These are phyloP conservation scores for Ceratobasidium sp. DNA, from an alignment of 1,284 basidiomycete genomes.

Conservation along the genomic window DNA sequence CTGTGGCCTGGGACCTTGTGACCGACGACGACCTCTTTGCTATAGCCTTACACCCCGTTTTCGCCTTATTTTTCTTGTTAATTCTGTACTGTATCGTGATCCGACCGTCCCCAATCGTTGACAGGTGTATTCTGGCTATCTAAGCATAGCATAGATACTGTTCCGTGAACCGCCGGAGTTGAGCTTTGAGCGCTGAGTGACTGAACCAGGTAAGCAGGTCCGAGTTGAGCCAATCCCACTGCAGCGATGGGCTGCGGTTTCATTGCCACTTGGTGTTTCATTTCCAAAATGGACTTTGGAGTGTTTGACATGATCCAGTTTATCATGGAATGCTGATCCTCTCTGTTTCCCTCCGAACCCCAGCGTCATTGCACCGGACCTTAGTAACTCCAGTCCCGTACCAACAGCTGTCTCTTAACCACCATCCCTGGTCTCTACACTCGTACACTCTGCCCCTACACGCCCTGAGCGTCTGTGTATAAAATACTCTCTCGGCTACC, in stretches of 20 bases:
- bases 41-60: background rate
- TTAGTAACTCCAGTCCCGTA: slow-evolving; percentile 29
- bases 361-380: slow-evolving; percentile 32
- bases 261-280: slow-evolving; percentile 1
- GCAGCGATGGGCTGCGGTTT: slow-evolving; percentile 7
- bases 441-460: background rate
- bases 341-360: slow-evolving; percentile 1
- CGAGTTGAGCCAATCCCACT: background rate
- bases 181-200: slow-evolving; percentile 8
- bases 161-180: background rate
- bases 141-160: background rate
- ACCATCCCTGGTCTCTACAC: background rate
- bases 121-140: background rate
- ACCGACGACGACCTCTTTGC: background rate
- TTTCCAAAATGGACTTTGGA: slow-evolving; percentile 16
- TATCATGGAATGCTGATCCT: slow-evolving; percentile 23
- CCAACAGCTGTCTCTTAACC: slow-evolving; percentile 18
- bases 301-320: slow-evolving; percentile 36
- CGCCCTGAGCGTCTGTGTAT: slow-evolving; percentile 1
- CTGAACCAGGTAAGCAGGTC: slow-evolving; percentile 1
- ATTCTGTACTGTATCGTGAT: background rate
- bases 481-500: slow-evolving; percentile 17
- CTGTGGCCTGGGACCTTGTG: background rate
- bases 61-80: background rate
- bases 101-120: background rate